Evolutionary conservation across 192 early-diverging fungal genomes (phyloP), one percentile per base, ranked within the genome.

Genomic region (Martensiomyces pterosporus): DNA sequence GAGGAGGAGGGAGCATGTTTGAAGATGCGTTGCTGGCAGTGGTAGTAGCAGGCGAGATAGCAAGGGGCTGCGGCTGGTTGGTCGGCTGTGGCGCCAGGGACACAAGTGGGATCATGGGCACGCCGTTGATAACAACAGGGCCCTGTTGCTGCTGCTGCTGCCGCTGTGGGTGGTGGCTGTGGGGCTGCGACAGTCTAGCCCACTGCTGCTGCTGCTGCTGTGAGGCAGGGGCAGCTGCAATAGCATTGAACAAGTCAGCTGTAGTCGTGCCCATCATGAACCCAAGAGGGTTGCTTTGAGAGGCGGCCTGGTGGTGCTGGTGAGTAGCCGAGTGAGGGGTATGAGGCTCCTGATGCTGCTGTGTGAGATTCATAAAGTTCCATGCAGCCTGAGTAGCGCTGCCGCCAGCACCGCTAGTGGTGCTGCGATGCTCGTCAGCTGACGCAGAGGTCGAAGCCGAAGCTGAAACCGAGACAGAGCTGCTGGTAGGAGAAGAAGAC

Each of bases 251-350:
- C 22, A 71, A 24, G 35, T 65, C 59, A 7, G 60, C 33, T 1
- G 59, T 55, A 15, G 52, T 49, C 8, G 34, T 43, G n/a, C 47
- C 53, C 55, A 66, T 60, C 42, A 64, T 59, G 54, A 67, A 64
- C 18, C 52, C 60, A 29, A 67, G 57, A 7, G 60, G 43, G n/a
- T 60, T 52, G 5, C 41, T 24, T 42, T 64, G 55, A 17, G 49
- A 14, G 43, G n/a, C n/a, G n/a, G n/a, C n/a, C n/a, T n/a, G n/a
- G n/a, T n/a, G n/a, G n/a, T n/a, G n/a, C n/a, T n/a, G n/a, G n/a
- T n/a, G n/a, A n/a, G 33, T 24, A 37, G 14, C 18, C 16, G 37
- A 15, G 36, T 36, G 8, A 12, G 42, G 15, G 24, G n/a, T 13
- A 15, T 39, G 37, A 36, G 43, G 45, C 34, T 55, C 47, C 19